phyloP scores from a whole-genome alignment of 805 yeast genomes.

The Priceomyces castillae region DNA sequence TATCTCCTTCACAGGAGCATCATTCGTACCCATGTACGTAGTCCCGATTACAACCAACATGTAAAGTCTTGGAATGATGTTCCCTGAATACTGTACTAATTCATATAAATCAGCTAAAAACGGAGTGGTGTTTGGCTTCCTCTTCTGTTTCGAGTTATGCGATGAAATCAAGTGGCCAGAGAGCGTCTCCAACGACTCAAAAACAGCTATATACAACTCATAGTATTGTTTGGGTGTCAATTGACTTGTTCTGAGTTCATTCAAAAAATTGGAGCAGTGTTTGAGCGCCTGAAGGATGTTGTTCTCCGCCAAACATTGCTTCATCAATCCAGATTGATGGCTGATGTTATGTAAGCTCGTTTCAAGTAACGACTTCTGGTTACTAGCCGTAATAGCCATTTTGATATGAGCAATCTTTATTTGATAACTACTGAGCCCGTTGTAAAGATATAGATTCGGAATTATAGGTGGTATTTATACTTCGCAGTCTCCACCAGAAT shows the following conservation, averaged over 20 bases:
- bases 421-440: neutral
- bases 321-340: conserved; percentile 74
- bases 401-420: neutral
- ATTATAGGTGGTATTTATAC: no score
- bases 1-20: conserved; percentile 79
- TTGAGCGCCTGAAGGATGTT: conserved; percentile 84
- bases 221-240: conserved; percentile 90
- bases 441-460: no score
- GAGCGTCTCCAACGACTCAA: conserved; percentile 73
- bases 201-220: conserved; percentile 80
- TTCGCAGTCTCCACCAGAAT: neutral
- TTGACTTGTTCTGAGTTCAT: conserved; percentile 73
- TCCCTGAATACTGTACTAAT: conserved; percentile 92
- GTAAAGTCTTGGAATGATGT: conserved; percentile 86
- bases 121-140: conserved; percentile 30
- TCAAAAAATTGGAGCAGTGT: conserved; percentile 77
- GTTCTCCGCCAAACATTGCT: conserved; percentile 61
- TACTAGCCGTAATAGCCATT: neutral
- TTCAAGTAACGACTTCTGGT: conserved; percentile 13
- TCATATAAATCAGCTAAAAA: conserved; percentile 85
- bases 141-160: conserved; percentile 62
- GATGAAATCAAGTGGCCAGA: conserved; percentile 62
- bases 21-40: conserved; percentile 73
- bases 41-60: conserved; percentile 95
- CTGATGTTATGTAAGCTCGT: conserved; percentile 45